These are phyloP conservation scores for Tetrapisispora iriomotensis DNA, from an alignment of 805 yeast species.

Conservation along the genomic window DNA sequence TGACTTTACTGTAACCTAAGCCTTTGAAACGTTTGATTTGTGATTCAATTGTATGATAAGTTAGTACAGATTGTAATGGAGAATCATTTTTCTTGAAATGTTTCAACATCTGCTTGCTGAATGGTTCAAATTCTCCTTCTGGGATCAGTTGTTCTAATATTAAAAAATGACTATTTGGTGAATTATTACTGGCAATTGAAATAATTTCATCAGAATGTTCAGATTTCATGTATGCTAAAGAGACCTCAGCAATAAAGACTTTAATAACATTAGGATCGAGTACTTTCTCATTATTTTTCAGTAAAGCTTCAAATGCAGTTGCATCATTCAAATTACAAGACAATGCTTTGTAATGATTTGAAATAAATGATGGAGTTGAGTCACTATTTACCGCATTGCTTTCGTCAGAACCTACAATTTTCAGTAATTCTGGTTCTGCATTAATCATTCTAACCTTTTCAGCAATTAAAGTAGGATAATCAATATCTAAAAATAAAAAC, in stretches of 20 bases:
- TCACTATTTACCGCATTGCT: slow-evolving; percentile 16
- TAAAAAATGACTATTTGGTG: slow-evolving; percentile 48
- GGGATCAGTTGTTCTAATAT: slow-evolving; percentile 68
- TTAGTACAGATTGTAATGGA: slow-evolving; percentile 55
- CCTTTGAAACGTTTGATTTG: slow-evolving; percentile 43
- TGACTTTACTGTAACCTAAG: slow-evolving; percentile 39
- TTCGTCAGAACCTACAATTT: slow-evolving; percentile 34
- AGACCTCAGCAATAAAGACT: slow-evolving; percentile 72
- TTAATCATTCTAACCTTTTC: slow-evolving; percentile 46
- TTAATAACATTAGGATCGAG: slow-evolving; percentile 30
- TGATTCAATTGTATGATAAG: slow-evolving; percentile 41
- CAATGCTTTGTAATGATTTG: slow-evolving; percentile 41
- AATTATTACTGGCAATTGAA: slow-evolving; percentile 29
- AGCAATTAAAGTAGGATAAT: slow-evolving; percentile 58
- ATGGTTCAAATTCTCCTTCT: slow-evolving; percentile 50
- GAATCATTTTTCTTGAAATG: slow-evolving; percentile 60
- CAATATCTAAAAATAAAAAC: slow-evolving; percentile 56
- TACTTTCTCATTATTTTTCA: slow-evolving; percentile 4
- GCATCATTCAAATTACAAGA: slow-evolving; percentile 59
- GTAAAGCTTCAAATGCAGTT: slow-evolving; percentile 27
- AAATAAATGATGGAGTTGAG: slow-evolving; percentile 8
- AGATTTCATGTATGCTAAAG: slow-evolving; percentile 70
- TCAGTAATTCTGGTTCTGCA: slow-evolving; percentile 35
- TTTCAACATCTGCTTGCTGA: slow-evolving; percentile 62
- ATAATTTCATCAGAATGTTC: slow-evolving; percentile 56